These are phyloP conservation scores for Byssoonygena ceratinophila DNA, from an alignment of 2,329 filamentous ascomycete genomes.

Conservation along the genomic window DNA sequence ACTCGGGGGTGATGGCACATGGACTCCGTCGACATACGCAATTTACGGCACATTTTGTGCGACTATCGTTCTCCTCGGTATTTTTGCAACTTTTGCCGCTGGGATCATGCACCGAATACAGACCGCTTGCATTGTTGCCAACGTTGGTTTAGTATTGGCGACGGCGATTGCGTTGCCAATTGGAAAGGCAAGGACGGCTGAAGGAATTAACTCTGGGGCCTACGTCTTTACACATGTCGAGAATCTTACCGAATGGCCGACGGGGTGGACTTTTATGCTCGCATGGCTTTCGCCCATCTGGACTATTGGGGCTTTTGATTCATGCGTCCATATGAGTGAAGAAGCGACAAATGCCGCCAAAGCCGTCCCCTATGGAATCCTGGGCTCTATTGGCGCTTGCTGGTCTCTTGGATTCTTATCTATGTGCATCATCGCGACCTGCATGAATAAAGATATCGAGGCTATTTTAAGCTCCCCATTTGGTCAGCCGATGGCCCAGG, in stretches of 20 bases:
- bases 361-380: conserved; percentile 50
- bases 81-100: conserved; percentile 44
- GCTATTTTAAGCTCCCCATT: conserved; percentile 41
- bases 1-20: conserved; percentile 46
- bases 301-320: conserved; percentile 47
- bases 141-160: conserved; percentile 46
- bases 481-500: conserved; percentile 50
- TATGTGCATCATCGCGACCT: conserved; percentile 48
- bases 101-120: conserved; percentile 51
- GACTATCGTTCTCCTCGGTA: conserved; percentile 45
- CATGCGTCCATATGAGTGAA: conserved; percentile 51
- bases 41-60: conserved; percentile 50
- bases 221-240: conserved; percentile 49
- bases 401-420: conserved; percentile 50
- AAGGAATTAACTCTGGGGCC: conserved; percentile 26
- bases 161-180: conserved; percentile 50
- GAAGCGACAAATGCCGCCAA: conserved; percentile 51
- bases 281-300: conserved; percentile 53
- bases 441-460: conserved; percentile 45
- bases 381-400: conserved; percentile 47
- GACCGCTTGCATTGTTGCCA: conserved; percentile 46
- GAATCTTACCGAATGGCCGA: conserved; percentile 50
- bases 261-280: conserved; percentile 50
- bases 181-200: conserved; percentile 28
- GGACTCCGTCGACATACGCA: conserved; percentile 45